Evolutionary conservation across 2,329 filamentous ascomycete genomes (phyloP).

Genomic region (Penicillium corylophilum): DNA sequence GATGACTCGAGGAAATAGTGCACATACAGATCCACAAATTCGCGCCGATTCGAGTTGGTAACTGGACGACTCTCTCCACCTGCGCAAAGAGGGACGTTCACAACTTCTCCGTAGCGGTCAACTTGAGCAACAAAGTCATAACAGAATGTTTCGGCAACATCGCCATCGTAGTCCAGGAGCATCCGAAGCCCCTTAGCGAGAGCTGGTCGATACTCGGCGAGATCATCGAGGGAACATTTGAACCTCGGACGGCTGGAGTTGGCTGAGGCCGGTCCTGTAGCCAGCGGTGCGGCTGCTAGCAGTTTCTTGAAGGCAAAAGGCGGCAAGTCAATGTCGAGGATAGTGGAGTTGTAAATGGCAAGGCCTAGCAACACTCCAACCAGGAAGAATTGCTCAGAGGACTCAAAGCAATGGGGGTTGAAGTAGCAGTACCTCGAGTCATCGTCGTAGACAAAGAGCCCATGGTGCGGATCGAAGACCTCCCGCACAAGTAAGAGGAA

Average conservation of each 20-base stretch:
- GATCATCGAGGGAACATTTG: constrained; percentile 74
- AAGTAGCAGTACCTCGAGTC: constrained; percentile 92
- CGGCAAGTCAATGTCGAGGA: constrained; percentile 82
- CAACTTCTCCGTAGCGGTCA: constrained; percentile 70
- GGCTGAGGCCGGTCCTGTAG: constrained; percentile 56
- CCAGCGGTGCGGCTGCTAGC: constrained; percentile 69
- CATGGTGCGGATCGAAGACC: constrained; percentile 86
- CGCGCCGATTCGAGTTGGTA: constrained; percentile 77
- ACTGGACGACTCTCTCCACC: constrained; percentile 73
- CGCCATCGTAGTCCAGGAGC: constrained; percentile 77
- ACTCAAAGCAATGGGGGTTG: constrained; percentile 85
- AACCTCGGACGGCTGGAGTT: constrained; percentile 56
- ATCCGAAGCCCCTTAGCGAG: constrained; percentile 73
- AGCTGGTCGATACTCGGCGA: constrained; percentile 75
- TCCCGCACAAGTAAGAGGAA: constrained; percentile 84
- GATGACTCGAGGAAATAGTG: constrained; percentile 75
- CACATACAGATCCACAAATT: constrained; percentile 85
- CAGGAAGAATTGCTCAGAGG: constrained; percentile 86
- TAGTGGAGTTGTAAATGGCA: constrained; percentile 93
- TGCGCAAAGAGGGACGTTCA: constrained; percentile 68
- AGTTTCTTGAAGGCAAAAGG: constrained; percentile 89
- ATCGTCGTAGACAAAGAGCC: constrained; percentile 90
- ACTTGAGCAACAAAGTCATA: constrained; percentile 77
- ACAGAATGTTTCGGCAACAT: constrained; percentile 77
- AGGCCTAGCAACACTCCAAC: constrained; percentile 84